Evolutionary conservation across 164 flowering plant species (phyloP), one percentile per base, ranked within the genome.

Genomic region (Taxillus chinensis): DNA sequence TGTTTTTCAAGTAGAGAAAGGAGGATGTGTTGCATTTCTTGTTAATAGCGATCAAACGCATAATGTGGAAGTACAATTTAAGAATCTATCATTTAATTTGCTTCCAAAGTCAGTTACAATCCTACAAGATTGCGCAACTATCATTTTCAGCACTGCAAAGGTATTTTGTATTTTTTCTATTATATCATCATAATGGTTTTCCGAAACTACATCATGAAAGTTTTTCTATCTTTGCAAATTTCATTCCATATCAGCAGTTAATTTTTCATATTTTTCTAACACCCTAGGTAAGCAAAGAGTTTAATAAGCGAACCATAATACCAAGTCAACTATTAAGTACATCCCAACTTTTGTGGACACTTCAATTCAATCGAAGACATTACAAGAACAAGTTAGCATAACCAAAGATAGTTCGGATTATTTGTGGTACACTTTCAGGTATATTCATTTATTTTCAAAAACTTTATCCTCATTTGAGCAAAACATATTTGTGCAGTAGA

Each of bases 331-430:
- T 1, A 14, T 68, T 83, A 2, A 55, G 64, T 67, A 5, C 1
- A 64, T 70, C 49, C 82, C 85, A 40, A 76, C 51, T 39, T 78
- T 54, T 41, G 64, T 13, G 12, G 75, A 69, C 40, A 67, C 84
- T 9, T 48, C 72, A 3, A 0, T 75, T 1, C 64, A 17, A 59
- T 57, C 80, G 62, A 17, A 73, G 50, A 6, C 13, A 0, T 53
- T 81, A 27, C 65, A 80, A 52, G 85, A 83, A 64, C 87, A 83
- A 43, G 78, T 72, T 74, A 70, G 57, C 55, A 66, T 70, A 6
- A 81, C 87, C 15, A 76, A 83, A 63, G 85, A 83, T 65, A 63
- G 15, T 55, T 73, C 85, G 17, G 87, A 83, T 62, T 79, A 81
- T 59, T 79, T 83, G 45, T 75, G 79, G 46, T 43, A 43, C 46